phyloP scores from a whole-genome alignment of 306 rosid genomes.

The Dicorynia guianensis region DNA sequence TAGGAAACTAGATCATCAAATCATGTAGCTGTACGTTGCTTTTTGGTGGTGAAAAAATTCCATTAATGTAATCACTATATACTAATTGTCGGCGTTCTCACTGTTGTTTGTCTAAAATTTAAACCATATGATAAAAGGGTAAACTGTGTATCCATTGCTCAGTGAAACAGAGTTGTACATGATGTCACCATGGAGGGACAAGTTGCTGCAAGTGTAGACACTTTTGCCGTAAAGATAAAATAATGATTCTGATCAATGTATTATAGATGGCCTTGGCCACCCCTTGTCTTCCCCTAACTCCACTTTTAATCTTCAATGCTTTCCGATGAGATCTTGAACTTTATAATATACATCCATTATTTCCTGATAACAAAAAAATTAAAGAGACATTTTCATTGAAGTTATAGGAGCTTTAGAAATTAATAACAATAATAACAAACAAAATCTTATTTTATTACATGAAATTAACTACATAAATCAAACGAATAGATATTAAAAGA shows the following conservation, averaged over 20 bases:
- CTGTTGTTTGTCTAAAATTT: background rate
- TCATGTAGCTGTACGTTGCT: background rate
- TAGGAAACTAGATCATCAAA: too few species aligned
- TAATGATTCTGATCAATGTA: constrained; percentile 20
- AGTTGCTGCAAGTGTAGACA: constrained; percentile 27
- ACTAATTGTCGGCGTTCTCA: background rate
- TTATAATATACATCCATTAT: constrained; percentile 43
- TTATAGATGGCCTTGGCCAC: constrained; percentile 40
- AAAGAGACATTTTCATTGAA: constrained; percentile 1
- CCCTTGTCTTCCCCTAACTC: constrained; percentile 40
- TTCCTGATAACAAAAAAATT: constrained; percentile 17
- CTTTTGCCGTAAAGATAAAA: constrained; percentile 32
- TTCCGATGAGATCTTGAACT: constrained; percentile 39
- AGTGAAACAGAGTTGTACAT: constrained; percentile 1
- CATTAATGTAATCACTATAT: background rate
- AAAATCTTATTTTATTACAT: too few species aligned
- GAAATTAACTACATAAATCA: too few species aligned
- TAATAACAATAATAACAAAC: too few species aligned
- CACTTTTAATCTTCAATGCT: constrained; percentile 42
- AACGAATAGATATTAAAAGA: too few species aligned
- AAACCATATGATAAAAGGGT: background rate
- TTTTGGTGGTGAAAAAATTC: background rate
- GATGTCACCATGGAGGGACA: constrained; percentile 37
- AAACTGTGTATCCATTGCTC: background rate
- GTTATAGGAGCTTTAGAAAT: background rate